Conservation (phyloP, 1,284 basidiomycete genomes). For the Irpex rosettiformis region DNA sequence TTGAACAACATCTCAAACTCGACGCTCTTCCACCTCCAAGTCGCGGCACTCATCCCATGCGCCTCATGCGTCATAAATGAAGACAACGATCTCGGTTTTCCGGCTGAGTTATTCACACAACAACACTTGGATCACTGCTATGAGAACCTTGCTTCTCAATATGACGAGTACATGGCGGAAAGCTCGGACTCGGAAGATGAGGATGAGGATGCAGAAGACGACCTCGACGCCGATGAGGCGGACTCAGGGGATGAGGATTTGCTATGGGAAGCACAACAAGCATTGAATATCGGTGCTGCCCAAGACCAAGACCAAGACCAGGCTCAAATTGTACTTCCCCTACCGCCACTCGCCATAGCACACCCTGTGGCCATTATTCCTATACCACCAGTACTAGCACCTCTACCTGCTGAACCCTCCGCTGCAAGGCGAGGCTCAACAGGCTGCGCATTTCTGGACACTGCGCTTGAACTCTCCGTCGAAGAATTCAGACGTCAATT, state of each 20-base stretch:
- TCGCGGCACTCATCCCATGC: neutral
- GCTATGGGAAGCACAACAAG: no score
- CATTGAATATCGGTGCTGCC: no score
- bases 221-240: neutral
- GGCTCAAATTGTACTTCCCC: neutral
- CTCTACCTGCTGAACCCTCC: neutral
- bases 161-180: neutral
- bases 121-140: neutral
- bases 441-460: neutral
- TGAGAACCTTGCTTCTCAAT: neutral
- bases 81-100: neutral
- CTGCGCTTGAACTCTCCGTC: neutral
- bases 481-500: neutral
- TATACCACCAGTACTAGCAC: neutral
- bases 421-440: neutral
- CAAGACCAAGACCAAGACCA: neutral
- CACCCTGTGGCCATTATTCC: no score
- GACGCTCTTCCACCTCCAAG: neutral
- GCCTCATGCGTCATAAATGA: neutral
- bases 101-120: neutral
- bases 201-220: neutral
- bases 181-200: neutral
- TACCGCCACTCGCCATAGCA: neutral
- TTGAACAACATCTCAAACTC: neutral
- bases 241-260: no score